These are phyloP conservation scores for Fusarium citri DNA, from an alignment of 2,329 filamentous ascomycete genomes.

Conservation along the genomic window DNA sequence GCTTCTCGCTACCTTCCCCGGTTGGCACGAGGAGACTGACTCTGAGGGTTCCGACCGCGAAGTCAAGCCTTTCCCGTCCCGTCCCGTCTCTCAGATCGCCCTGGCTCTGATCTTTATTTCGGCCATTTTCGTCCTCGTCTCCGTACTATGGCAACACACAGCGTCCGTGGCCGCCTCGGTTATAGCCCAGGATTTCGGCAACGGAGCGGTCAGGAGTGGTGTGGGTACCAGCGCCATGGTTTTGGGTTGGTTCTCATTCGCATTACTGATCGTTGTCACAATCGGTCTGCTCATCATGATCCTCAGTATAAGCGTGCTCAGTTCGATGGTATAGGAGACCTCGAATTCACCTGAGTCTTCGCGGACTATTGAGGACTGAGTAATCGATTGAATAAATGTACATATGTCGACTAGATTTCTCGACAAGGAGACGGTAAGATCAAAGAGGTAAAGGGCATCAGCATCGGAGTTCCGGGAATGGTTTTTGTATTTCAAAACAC, in stretches of 20 bases:
- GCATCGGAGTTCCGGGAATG: slow-evolving; percentile 51
- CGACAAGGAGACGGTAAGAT: slow-evolving; percentile 39
- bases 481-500: slow-evolving; percentile 41
- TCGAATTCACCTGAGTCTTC: slow-evolving; percentile 32
- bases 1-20: slow-evolving; percentile 94
- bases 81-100: slow-evolving; percentile 91
- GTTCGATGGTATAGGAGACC: slow-evolving; percentile 61
- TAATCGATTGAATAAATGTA: slow-evolving; percentile 36
- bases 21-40: slow-evolving; percentile 94
- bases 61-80: slow-evolving; percentile 92
- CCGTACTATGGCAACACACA: slow-evolving; percentile 90
- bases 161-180: slow-evolving; percentile 95
- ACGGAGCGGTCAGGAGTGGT: slow-evolving; percentile 86
- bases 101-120: slow-evolving; percentile 90
- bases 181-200: slow-evolving; percentile 91
- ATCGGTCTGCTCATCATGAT: slow-evolving; percentile 97
- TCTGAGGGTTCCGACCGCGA: slow-evolving; percentile 84
- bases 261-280: slow-evolving; percentile 91
- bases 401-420: slow-evolving; percentile 39
- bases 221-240: slow-evolving; percentile 97
- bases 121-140: slow-evolving; percentile 78
- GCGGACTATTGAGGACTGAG: slow-evolving; percentile 33
- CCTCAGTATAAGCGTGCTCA: slow-evolving; percentile 85
- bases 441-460: slow-evolving; percentile 47
- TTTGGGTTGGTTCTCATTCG: slow-evolving; percentile 97